These are phyloP conservation scores for Leccinum variabile DNA, from an alignment of 1,284 basidiomycete species.

Conservation along the genomic window DNA sequence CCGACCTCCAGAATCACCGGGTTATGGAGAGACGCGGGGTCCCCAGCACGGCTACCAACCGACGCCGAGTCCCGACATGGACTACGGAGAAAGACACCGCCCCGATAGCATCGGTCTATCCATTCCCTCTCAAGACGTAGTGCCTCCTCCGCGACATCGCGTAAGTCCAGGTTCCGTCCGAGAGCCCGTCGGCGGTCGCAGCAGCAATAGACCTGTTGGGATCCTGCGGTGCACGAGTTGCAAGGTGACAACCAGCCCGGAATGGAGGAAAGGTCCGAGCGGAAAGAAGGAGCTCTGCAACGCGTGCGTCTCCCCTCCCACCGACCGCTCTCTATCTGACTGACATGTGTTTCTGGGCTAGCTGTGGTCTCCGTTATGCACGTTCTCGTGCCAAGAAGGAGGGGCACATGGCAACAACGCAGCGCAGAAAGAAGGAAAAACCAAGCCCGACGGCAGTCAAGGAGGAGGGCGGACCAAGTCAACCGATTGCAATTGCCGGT, in stretches of 20 bases:
- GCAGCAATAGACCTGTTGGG: constrained; percentile 69
- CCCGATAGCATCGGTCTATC: constrained; percentile 28
- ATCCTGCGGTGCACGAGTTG: constrained; percentile 80
- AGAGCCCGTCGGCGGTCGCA: constrained; percentile 26
- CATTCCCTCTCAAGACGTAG: constrained; percentile 43
- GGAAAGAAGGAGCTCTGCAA: constrained; percentile 93
- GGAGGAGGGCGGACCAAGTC: constrained; percentile 35
- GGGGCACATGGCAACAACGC: constrained; percentile 44
- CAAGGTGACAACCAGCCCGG: constrained; percentile 82
- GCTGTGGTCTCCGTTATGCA: constrained; percentile 79
- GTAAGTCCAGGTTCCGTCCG: constrained; percentile 43
- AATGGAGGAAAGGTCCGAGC: constrained; percentile 91
- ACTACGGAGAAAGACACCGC: constrained; percentile 40
- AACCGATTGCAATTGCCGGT: constrained; percentile 41
- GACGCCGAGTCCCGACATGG: constrained; percentile 42
- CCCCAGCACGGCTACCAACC: constrained; percentile 38
- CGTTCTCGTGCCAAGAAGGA: constrained; percentile 83
- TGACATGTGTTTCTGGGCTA: constrained; percentile 36
- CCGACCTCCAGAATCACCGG: constrained; percentile 27
- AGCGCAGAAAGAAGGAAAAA: constrained; percentile 49
- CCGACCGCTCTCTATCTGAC: not conserved
- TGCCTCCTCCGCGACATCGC: constrained; percentile 65
- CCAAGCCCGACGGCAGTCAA: constrained; percentile 30
- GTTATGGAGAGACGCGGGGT: constrained; percentile 30
- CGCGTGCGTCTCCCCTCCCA: constrained; percentile 61